A percentile compares a stretch with the other conserved stretches of the same genome.
These are phyloP conservation scores for Immersiella caudata DNA, from an alignment of 495 filamentous ascomycete genomes.

Conservation along the genomic window DNA sequence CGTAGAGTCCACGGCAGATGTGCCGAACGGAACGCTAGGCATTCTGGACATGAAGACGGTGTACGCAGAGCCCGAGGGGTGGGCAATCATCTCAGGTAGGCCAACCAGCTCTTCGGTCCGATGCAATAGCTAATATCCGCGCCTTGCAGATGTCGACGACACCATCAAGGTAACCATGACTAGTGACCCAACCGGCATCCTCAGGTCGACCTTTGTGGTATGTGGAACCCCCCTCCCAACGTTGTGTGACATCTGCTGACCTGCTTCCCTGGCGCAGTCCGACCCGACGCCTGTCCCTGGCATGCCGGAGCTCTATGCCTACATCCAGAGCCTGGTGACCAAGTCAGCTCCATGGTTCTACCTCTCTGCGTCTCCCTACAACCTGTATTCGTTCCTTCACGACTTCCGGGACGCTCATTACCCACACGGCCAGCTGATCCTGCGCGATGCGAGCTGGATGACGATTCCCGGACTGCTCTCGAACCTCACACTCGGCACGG, in stretches of 20 bases:
- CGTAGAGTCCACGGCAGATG: slow-evolving; percentile 49
- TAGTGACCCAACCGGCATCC: slow-evolving; percentile 72
- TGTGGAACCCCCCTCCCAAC: neutral
- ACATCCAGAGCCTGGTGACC: slow-evolving; percentile 59
- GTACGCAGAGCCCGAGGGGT: slow-evolving; percentile 77
- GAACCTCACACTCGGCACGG: slow-evolving; percentile 76
- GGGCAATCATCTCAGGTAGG: slow-evolving; percentile 78
- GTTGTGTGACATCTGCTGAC: neutral
- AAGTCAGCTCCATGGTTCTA: slow-evolving; percentile 81
- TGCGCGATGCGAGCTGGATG: slow-evolving; percentile 88
- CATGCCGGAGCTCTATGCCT: slow-evolving; percentile 82
- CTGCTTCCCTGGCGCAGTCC: slow-evolving; percentile 18
- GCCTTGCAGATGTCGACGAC: slow-evolving; percentile 77
- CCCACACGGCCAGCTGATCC: slow-evolving; percentile 74
- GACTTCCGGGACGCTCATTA: slow-evolving; percentile 70
- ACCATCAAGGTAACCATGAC: slow-evolving; percentile 93
- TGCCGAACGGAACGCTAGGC: slow-evolving; percentile 51
- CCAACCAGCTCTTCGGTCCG: neutral
- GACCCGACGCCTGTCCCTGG: slow-evolving; percentile 68
- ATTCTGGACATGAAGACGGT: slow-evolving; percentile 63
- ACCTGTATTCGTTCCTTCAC: slow-evolving; percentile 86
- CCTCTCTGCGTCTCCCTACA: slow-evolving; percentile 92
- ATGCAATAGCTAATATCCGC: slow-evolving; percentile 19
- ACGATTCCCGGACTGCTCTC: slow-evolving; percentile 78
- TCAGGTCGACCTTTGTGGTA: slow-evolving; percentile 81